Evolutionary conservation across 2,329 filamentous ascomycete genomes (phyloP).

Genomic region (Neurospora crassa): DNA sequence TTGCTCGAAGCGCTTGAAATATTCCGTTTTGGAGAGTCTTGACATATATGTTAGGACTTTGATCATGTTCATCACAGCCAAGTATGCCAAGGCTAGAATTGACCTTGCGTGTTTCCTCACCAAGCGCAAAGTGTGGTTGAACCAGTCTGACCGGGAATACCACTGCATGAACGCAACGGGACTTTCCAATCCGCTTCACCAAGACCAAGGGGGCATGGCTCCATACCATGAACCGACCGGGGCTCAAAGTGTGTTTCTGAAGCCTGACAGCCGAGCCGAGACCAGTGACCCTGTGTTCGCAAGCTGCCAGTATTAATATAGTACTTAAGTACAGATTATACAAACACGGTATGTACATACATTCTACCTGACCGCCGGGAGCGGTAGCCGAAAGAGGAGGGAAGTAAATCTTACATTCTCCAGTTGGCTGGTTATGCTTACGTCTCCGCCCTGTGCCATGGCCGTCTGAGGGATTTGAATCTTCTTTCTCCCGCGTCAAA

Average conservation of each 20-base stretch:
- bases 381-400: background rate
- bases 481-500: background rate
- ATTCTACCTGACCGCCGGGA: background rate
- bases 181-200: background rate
- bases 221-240: background rate
- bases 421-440: background rate
- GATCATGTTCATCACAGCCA: background rate
- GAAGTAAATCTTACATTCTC: background rate
- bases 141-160: background rate
- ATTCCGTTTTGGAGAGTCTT: background rate
- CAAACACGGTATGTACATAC: background rate
- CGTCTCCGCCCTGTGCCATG: background rate
- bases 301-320: background rate
- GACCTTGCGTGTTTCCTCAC: background rate
- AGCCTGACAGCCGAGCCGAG: background rate
- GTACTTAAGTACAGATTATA: background rate
- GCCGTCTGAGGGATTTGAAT: background rate
- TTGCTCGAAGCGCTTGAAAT: background rate
- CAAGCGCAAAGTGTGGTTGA: background rate
- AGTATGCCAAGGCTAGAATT: background rate
- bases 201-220: background rate
- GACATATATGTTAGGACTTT: background rate
- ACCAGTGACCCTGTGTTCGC: background rate
- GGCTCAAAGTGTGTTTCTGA: background rate
- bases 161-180: background rate